Base-by-base conservation (phyloP, 768 basidiomycete species). In the Suillus bovinus region DNA sequence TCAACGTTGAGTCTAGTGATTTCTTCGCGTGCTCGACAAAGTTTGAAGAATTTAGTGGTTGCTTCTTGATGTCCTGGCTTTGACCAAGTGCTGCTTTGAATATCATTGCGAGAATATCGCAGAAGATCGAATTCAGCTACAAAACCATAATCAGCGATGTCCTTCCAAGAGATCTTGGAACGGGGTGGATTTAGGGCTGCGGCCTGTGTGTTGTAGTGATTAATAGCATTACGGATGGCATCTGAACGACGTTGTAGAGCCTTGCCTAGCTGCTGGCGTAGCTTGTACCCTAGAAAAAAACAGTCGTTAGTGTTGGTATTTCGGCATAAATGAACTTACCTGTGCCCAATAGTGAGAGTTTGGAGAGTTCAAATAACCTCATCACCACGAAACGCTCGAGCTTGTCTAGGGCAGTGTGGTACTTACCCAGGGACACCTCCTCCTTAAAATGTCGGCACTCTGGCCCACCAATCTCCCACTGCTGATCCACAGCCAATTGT, bases 1-100 rank as follows among this genome's bases (percentile, higher is more conserved):
- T 78, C 77, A 14, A 78, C 60, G 41, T 78, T 74, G 27, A 71
- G 62, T 2, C 72, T 62, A 3, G 34, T 20, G 11, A 77, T 69
- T 60, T 80, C 78, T 58, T 78, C 76, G 4, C 61, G 39, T 0
- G 79, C 76, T 27, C 68, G 69, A 44, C 67, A 58, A 34, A 78
- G 62, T 10, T 70, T 69, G 56, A 73, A 70, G 57, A 74, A 64
- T 6, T 60, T 60, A 22, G 70, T 68, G 64, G 71, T 76, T 0
- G 72, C 70, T 33, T 36, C 49, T n/a, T 70, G 63, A 42, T 54
- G 52, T 13, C 29, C 52, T n/a, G n/a, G 29, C 42, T n/a, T 42
- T 42, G 20, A 42, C 42, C 42, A 42, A 42, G 7, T 20, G 4
- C 42, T 42, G 20, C 42, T 42, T 42, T 9, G 3, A n/a, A 42